Evolutionary conservation across 352 stramenopile species (phyloP), one percentile per base, ranked within the genome.

Genomic region (Phytophthora idaei): DNA sequence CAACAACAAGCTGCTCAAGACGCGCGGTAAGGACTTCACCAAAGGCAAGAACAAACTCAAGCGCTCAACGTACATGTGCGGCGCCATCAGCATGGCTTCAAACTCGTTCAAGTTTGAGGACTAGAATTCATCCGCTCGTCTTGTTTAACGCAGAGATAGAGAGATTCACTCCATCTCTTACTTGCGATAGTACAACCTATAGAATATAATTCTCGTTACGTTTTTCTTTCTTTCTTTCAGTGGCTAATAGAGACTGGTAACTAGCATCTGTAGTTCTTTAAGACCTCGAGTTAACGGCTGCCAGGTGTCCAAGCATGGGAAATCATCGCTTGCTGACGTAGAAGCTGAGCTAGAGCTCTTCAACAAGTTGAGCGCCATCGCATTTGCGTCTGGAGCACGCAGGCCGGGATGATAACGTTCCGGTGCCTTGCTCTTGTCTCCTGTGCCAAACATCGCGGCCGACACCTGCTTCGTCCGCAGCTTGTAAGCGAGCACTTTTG

Each of bases 41-140:
- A 97, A 99, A 63, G 98, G 99, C 69, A 99, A 99, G 85, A 99
- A 98, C 64, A 99, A 99, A 82, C 97, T 98, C 78, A 99, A 99
- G 89, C 88, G 98, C 56, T 94, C 95, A 47, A 97, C 82, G 58
- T 99, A 99, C 84, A 92, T 96, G 76, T 97, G 95, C 49, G 96
- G 96, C 42, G 71, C 83, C 45, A 99, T 99, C 67, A 91, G 87
- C 51, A 93, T 98, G 83, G 90, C 72, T 5, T 97, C 90, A 58
- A 97, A 98, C 74, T 98, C 90, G 72, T 97, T 92, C 82, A 98
- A 98, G 84, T 98, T 98, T 65, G 87, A 96, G 8, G 72, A 83
- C 29, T 57, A 46, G 46, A 67, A 25, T 21, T 8, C 31, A 53
- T 21, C n/a, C 42, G 34, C 39, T 48, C 29, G 6, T 57, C 28